Conservation (phyloP, 768 basidiomycete genomes). For the Dioszegia hungarica region DNA sequence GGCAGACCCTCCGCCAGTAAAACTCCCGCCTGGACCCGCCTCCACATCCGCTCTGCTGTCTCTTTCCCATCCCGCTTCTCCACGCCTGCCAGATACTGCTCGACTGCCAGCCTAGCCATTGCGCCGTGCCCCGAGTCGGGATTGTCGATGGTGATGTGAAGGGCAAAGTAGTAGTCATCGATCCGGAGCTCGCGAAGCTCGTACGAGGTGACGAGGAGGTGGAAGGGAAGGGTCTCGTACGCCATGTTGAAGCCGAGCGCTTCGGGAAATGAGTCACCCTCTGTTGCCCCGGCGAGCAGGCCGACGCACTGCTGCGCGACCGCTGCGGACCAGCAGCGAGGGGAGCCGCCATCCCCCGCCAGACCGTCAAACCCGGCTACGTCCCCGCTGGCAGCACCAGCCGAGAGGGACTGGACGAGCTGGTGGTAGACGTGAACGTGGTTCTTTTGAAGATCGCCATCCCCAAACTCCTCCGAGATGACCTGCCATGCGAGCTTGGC, state of each 20-base stretch:
- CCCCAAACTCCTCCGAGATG: slow-evolving; percentile 44
- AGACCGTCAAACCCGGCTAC: slow-evolving; percentile 32
- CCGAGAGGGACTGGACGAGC: slow-evolving; percentile 14
- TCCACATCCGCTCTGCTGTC: slow-evolving; percentile 24
- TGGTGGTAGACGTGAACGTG: slow-evolving; percentile 39
- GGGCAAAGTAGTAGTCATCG: slow-evolving; percentile 42
- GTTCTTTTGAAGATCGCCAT: slow-evolving; percentile 42
- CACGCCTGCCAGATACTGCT: slow-evolving; percentile 32
- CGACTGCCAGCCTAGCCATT: slow-evolving; percentile 33
- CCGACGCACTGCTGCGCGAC: slow-evolving; percentile 43
- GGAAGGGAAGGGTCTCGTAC: slow-evolving; percentile 43
- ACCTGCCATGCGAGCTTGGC: slow-evolving; percentile 44
- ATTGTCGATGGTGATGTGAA: slow-evolving; percentile 45
- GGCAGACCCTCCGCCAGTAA: slow-evolving; percentile 36
- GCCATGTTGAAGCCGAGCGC: slow-evolving; percentile 47
- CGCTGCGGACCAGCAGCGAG: slow-evolving; percentile 41
- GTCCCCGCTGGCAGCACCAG: slow-evolving; percentile 15
- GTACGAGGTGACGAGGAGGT: slow-evolving; percentile 35
- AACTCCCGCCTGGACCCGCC: slow-evolving; percentile 34
- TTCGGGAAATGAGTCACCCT: slow-evolving; percentile 38
- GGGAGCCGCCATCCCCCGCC: slow-evolving; percentile 24
- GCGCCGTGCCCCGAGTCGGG: slow-evolving; percentile 41
- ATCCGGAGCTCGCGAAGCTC: slow-evolving; percentile 40
- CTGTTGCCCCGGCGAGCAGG: slow-evolving; percentile 23
- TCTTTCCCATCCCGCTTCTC: slow-evolving; percentile 22